Percentiles rank a stretch among this genome's conserved stretches.
Evolutionary conservation across 495 filamentous ascomycete species (phyloP).

Genomic region (Cudoniella acicularis): DNA sequence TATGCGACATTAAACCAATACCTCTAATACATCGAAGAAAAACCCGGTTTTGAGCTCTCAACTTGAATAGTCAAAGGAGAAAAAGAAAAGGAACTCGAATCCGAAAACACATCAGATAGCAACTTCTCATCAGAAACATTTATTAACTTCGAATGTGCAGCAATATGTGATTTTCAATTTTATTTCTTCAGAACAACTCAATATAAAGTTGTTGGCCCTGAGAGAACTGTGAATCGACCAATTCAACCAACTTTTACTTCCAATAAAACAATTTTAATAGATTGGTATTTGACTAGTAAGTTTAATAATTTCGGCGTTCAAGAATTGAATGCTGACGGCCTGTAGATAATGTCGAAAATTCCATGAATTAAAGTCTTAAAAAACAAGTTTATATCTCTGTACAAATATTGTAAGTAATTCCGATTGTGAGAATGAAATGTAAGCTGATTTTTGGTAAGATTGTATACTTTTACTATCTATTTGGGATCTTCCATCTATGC

Average conservation of each 20-base stretch:
- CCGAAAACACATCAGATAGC: neutral
- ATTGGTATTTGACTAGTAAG: constrained; percentile 51
- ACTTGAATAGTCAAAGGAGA: neutral
- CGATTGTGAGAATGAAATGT: too few species aligned
- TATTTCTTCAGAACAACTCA: constrained; percentile 1
- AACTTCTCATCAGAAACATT: neutral
- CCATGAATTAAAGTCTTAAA: constrained; percentile 45
- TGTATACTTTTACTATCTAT: constrained; percentile 45
- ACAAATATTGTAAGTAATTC: too few species aligned
- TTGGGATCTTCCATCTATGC: constrained; percentile 45
- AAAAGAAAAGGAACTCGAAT: constrained; percentile 1
- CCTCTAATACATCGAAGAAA: constrained; percentile 51
- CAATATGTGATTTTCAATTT: neutral
- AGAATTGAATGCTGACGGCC: too few species aligned
- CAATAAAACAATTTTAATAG: constrained; percentile 51
- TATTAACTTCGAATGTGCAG: neutral
- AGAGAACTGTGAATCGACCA: constrained; percentile 35
- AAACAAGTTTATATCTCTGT: constrained; percentile 38
- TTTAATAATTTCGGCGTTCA: too few species aligned
- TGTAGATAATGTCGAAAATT: constrained; percentile 49
- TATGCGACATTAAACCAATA: constrained; percentile 39
- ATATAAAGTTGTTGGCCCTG: neutral
- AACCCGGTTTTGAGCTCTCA: constrained; percentile 43
- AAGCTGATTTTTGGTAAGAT: too few species aligned
- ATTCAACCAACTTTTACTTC: constrained; percentile 37